Evolutionary conservation across 2,329 filamentous ascomycete genomes (phyloP), one percentile per base, ranked within the genome.

Genomic region (Ophiognomonia clavigignenti-juglandacearum): DNA sequence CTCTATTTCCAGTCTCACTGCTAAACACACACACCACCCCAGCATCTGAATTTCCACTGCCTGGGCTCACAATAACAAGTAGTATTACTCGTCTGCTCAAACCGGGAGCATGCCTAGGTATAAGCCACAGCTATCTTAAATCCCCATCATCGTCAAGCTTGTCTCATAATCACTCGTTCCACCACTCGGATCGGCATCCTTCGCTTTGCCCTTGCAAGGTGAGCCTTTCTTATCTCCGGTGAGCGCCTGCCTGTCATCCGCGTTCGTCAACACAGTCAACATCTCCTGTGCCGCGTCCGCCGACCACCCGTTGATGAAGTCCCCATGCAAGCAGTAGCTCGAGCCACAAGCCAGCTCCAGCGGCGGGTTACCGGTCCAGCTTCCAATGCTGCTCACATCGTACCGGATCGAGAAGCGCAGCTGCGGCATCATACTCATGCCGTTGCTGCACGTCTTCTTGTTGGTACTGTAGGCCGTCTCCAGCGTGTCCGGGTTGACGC

Each of bases 271-370:
- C 26, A 72, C 10, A 6, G 6, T 26, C 24, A 26, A 42, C 68
- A 73, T 70, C 50, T 66, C 67, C 50, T 55, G 34, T 0, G 67
- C 68, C 1, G 66, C 67, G 31, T 71, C 67, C 14, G 57, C 54
- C 3, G 62, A 62, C 70, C 70, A 73, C 16, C 62, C 70, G 23
- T 71, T 72, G 55, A 73, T 68, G 53, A 73, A 72, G 54, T 73
- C 70, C 23, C 70, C 69, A 48, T 73, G 70, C 23, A 57, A 60
- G 59, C 63, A 67, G 56, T 61, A 71, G 24, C 24, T 26, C 2
- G 64, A 61, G n/a, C 64, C 64, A 44, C 59, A 68, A 1, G 68
- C 61, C 4, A 70, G 60, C 54, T 65, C 59, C 23, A 71, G 52
- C 2, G 69, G 69, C 19, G 68, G 60, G 0, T 56, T 58, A 38